Percentiles rank a stretch among this genome's conserved stretches.
Conservation (phyloP, 169 alveolate species). For the Eimeria brunetti region DNA sequence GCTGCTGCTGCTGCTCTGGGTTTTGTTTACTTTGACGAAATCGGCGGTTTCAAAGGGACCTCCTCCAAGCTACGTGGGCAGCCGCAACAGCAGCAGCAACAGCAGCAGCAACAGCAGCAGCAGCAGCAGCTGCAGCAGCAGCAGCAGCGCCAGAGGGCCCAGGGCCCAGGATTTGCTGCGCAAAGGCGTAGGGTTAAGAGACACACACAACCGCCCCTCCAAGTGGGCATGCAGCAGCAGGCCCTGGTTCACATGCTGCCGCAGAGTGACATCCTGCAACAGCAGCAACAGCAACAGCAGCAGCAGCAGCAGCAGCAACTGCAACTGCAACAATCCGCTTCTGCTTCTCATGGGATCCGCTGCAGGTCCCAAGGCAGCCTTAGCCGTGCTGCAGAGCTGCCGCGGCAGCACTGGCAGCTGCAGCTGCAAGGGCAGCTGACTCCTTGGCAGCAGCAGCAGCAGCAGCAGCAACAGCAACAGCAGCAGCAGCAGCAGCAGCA, state of each 20-base stretch:
- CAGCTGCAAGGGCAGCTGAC: slow-evolving; percentile 50
- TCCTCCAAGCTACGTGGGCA: neutral
- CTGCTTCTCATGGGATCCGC: neutral
- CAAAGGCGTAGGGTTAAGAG: slow-evolving; percentile 34
- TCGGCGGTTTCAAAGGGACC: neutral
- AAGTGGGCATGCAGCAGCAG: slow-evolving; percentile 25
- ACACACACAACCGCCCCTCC: slow-evolving; percentile 40
- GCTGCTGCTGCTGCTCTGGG: slow-evolving; percentile 52
- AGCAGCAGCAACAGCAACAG: slow-evolving; percentile 4
- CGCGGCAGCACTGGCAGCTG: slow-evolving; percentile 58
- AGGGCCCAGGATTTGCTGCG: slow-evolving; percentile 26
- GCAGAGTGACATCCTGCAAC: neutral
- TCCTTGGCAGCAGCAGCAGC: slow-evolving; percentile 4
- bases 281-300: neutral
- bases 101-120: slow-evolving; percentile 10
- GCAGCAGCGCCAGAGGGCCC: slow-evolving; percentile 41
- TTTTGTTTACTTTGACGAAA: neutral
- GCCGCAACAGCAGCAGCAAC: no score
- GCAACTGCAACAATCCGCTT: no score
- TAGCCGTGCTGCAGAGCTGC: slow-evolving; percentile 25
- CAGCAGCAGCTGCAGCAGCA: slow-evolving; percentile 14
- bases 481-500: neutral
- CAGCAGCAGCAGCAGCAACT: neutral
- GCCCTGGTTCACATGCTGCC: neutral
- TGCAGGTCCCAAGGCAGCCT: slow-evolving; percentile 15